Evolutionary conservation across 2,329 filamentous ascomycete genomes (phyloP).

Genomic region (Alternaria brassicae): DNA sequence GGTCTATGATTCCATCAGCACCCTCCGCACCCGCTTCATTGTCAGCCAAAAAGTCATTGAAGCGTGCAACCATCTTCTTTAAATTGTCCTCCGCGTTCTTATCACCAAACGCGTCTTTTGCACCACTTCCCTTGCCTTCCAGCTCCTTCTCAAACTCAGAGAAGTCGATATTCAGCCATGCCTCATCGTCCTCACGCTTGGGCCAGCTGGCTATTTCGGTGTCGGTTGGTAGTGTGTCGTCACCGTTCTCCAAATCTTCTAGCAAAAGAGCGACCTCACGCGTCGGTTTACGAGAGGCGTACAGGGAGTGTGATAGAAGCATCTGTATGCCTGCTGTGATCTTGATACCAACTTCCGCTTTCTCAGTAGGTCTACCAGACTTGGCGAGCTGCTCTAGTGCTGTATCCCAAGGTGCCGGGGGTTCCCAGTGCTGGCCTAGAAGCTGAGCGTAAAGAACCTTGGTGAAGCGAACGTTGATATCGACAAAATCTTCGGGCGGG

Average conservation of each 20-base stretch:
- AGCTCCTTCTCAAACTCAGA: constrained; percentile 87
- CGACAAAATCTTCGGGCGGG: constrained; percentile 79
- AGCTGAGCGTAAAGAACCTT: constrained; percentile 90
- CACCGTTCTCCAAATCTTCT: constrained; percentile 76
- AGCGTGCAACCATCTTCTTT: constrained; percentile 90
- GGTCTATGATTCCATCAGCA: constrained; percentile 67
- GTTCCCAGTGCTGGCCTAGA: constrained; percentile 79
- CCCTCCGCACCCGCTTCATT: constrained; percentile 82
- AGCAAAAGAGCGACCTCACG: constrained; percentile 79
- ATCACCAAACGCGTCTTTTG: constrained; percentile 63
- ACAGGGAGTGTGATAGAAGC: constrained; percentile 71
- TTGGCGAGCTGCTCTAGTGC: constrained; percentile 45
- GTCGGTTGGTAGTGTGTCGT: constrained; percentile 73
- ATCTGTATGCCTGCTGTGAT: constrained; percentile 91
- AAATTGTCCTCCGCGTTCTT: constrained; percentile 74
- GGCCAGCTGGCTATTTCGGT: constrained; percentile 76
- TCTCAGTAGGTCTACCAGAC: constrained; percentile 46
- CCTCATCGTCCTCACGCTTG: constrained; percentile 78
- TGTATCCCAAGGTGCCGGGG: constrained; percentile 64
- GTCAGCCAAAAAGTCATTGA: constrained; percentile 89
- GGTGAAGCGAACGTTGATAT: constrained; percentile 80
- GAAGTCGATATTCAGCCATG: constrained; percentile 92
- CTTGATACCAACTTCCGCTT: constrained; percentile 82
- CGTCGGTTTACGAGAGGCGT: constrained; percentile 71
- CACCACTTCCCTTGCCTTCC: constrained; percentile 53